Conservation (phyloP, 2,329 filamentous ascomycete species). For the Talaromyces sp. region DNA sequence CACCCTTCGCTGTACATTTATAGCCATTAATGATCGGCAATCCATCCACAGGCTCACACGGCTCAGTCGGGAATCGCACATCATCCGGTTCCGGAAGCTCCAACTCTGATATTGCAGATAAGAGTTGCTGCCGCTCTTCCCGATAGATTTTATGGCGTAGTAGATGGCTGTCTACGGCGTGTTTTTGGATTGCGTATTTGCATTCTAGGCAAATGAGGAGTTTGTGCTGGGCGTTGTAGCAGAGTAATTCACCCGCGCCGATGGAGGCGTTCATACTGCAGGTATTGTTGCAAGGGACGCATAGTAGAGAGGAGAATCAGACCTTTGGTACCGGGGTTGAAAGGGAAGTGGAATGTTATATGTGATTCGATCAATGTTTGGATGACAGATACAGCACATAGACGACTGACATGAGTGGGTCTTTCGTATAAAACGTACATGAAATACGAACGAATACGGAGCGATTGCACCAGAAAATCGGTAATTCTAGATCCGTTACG, state of each 20-base stretch:
- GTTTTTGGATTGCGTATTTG: conserved; percentile 17
- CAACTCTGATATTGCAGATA: conserved; percentile 6
- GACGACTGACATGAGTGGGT: neutral
- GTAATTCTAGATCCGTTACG: neutral
- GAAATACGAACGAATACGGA: neutral
- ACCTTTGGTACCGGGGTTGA: neutral
- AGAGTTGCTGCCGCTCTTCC: neutral
- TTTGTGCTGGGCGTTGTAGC: conserved; percentile 5
- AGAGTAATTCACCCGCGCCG: neutral
- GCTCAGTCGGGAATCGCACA: neutral
- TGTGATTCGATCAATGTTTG: neutral
- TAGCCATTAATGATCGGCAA: conserved; percentile 7
- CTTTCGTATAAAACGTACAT: neutral
- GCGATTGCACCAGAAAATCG: neutral
- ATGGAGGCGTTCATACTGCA: conserved; percentile 2
- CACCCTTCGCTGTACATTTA: neutral
- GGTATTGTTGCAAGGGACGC: neutral
- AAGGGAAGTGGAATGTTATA: conserved; percentile 3
- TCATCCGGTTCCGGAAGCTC: conserved; percentile 2
- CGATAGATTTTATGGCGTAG: conserved; percentile 17
- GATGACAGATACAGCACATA: neutral
- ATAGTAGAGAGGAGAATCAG: neutral
- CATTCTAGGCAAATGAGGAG: conserved; percentile 15
- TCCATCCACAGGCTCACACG: neutral
- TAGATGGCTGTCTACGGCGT: conserved; percentile 10